Conservation (phyloP, 73 alveolate species). For the Paramecium sonneborni region DNA sequence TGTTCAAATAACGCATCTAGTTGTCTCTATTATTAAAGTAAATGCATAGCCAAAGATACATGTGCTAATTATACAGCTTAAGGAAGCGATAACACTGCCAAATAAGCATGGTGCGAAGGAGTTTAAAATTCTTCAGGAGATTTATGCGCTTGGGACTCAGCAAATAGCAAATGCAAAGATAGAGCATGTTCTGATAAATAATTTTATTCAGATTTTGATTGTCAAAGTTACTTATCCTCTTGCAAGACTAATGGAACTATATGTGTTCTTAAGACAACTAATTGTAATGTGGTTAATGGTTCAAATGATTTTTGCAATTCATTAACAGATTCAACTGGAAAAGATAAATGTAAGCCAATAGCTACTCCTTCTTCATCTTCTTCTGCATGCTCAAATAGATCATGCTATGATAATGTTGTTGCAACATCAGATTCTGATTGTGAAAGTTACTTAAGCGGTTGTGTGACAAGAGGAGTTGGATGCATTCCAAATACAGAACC, state of each 20-base stretch:
- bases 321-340: neutral
- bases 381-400: neutral
- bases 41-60: neutral
- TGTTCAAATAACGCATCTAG: neutral
- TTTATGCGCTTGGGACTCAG: neutral
- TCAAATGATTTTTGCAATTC: neutral
- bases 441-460: neutral
- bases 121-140: neutral
- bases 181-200: neutral
- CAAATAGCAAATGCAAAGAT: neutral
- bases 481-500: neutral
- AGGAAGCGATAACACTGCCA: neutral
- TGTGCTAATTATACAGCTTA: neutral
- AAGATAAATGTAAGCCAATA: neutral
- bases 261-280: neutral
- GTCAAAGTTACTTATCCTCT: neutral
- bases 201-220: neutral
- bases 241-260: constrained; percentile 8
- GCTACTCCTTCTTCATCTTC: neutral
- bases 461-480: constrained; percentile 27
- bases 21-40: neutral
- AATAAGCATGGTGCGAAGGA: neutral
- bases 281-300: neutral
- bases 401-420: neutral
- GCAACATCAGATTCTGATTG: neutral